Conservation (phyloP, 2,329 filamentous ascomycete genomes). For the Cylindrodendrum hubeiense region DNA sequence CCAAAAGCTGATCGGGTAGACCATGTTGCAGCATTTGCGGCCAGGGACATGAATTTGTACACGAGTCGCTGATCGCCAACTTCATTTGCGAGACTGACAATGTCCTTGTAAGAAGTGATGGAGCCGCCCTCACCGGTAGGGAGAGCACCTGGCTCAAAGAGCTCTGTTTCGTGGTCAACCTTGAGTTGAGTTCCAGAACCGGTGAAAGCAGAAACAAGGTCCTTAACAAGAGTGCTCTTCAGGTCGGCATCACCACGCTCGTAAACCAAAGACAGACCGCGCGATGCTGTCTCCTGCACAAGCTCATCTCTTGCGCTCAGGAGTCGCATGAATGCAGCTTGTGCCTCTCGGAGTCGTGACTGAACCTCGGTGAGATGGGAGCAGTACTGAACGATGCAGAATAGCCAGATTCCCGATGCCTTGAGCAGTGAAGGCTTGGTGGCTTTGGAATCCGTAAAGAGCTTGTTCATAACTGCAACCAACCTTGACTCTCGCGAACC, state of each 20-base stretch:
- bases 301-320: conserved; percentile 91
- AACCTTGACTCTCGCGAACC: conserved; percentile 59
- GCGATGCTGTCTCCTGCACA: conserved; percentile 93
- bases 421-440: conserved; percentile 92
- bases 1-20: conserved; percentile 97
- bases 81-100: conserved; percentile 94
- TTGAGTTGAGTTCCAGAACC: conserved; percentile 80
- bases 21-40: conserved; percentile 96
- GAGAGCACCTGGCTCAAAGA: conserved; percentile 91
- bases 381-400: conserved; percentile 91
- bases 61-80: conserved; percentile 96
- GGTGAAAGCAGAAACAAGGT: conserved; percentile 90
- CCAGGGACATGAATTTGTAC: conserved; percentile 98
- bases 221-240: conserved; percentile 85
- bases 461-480: conserved; percentile 73
- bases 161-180: conserved; percentile 89
- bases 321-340: conserved; percentile 88
- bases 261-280: conserved; percentile 92
- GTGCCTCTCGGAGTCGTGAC: conserved; percentile 79
- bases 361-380: conserved; percentile 83
- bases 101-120: conserved; percentile 97
- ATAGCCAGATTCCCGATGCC: conserved; percentile 94
- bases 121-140: conserved; percentile 91
- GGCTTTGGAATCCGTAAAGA: conserved; percentile 81
- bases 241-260: conserved; percentile 87